Base-by-base conservation (phyloP, 2,329 filamentous ascomycete genomes). In the Trichoderma atrobrunneum region DNA sequence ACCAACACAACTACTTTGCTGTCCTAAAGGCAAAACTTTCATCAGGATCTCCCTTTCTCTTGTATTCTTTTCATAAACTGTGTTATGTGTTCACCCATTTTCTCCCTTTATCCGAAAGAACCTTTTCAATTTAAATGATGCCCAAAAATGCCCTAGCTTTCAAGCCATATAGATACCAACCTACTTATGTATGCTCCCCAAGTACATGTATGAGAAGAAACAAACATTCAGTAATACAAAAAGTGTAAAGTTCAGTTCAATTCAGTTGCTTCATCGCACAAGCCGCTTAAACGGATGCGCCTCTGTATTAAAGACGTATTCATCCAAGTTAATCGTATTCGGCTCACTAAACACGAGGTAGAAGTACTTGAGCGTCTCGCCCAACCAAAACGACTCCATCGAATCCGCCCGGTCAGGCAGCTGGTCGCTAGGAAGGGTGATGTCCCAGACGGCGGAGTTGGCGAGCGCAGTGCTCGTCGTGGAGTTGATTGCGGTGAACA, bases 361-460 rank as follows among this genome's bases (percentile, higher is more conserved):
- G 66, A 93, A 93, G 73, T 93, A 93, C 81, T 93, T 93, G 73
- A 93, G 81, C 32, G 91, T 94, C 82, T 93, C 91, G 0, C 89
- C 88, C 76, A 91, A 83, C 90, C 91, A 94, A 77, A 93, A 93
- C 72, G 78, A 79, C 81, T 93, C 89, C 88, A 91, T 91, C n/a
- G 86, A 87, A 76, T 93, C 90, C 43, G 82, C 79, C 72, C 82
- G 80, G 57, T 83, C 73, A 1, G 80, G 78, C 64, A 78, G 75
- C 21, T 79, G 79, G 1, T 72, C 74, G 18, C 7, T 1, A 0
- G 76, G 71, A 6, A 76, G 74, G 1, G 76, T 76, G 6, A 83
- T 82, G 60, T 86, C 83, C 66, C 79, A 74, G 5, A 88, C 83
- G 3, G 86, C 83, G n/a, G 84, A 84, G 74, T 87, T 85, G 7